Evolutionary conservation across 768 basidiomycete species (phyloP).

Genomic region (Heimioporus sp.): DNA sequence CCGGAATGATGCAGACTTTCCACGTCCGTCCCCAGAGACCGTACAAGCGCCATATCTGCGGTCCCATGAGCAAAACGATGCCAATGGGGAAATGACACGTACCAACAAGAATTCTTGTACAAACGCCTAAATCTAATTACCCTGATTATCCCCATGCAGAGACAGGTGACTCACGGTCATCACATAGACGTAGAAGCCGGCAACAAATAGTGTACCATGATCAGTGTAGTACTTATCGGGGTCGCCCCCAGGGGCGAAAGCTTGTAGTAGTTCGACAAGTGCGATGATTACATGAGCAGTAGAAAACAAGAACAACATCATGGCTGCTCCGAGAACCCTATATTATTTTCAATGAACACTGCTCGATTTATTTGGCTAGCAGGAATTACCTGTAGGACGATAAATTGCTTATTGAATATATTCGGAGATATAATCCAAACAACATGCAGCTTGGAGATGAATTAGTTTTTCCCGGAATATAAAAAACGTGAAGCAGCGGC

Average conservation of each 20-base stretch:
- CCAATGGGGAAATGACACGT: neutral
- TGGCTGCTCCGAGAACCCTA: constrained; percentile 10
- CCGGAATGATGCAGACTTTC: constrained; percentile 14
- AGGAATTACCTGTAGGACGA: constrained; percentile 6
- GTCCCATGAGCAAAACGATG: neutral
- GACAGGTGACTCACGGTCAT: constrained; percentile 12
- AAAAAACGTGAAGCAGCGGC: too few relatives aligned
- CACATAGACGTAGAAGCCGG: constrained; percentile 18
- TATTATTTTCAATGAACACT: neutral
- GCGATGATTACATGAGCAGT: constrained; percentile 13
- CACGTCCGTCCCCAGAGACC: constrained; percentile 12
- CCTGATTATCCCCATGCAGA: neutral
- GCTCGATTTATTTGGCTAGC: neutral
- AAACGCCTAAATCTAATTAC: constrained; percentile 8
- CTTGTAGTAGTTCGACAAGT: constrained; percentile 12
- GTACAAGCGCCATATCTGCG: constrained; percentile 23
- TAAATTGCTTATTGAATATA: neutral
- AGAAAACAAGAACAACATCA: constrained; percentile 15
- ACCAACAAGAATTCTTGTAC: constrained; percentile 19
- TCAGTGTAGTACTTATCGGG: constrained; percentile 9
- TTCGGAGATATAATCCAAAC: too few relatives aligned
- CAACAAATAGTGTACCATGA: constrained; percentile 5
- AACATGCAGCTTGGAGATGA: too few relatives aligned
- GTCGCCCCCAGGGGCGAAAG: constrained; percentile 6
- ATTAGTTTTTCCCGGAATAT: too few relatives aligned